Percentiles rank a stretch among this genome's conserved stretches.
Conservation (phyloP, 371 early-diverging fungal genomes). For the Haplosporangium sp. region DNA sequence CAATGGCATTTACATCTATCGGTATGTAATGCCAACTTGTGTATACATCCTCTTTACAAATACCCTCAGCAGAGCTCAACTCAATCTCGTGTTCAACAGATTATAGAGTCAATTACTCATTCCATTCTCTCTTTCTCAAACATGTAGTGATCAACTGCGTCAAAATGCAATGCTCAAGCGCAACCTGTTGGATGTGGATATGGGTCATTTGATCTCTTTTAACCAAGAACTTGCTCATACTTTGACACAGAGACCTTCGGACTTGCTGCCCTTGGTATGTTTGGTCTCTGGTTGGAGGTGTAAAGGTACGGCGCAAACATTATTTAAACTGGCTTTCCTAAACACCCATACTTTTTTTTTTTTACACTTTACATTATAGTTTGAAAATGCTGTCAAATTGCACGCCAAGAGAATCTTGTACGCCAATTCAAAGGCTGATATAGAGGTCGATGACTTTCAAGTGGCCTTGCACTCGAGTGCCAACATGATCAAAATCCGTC, state of each 20-base stretch:
- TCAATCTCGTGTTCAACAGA: neutral
- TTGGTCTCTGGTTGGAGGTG: no score
- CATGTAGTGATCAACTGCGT: conserved; percentile 88
- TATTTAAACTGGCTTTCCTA: neutral
- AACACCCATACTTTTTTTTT: neutral
- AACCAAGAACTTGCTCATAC: conserved; percentile 87
- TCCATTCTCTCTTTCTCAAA: conserved; percentile 4
- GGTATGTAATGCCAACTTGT: conserved; percentile 54
- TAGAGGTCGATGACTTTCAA: conserved; percentile 79
- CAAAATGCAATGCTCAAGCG: conserved; percentile 83
- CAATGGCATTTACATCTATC: conserved; percentile 82
- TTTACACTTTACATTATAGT: conserved; percentile 59
- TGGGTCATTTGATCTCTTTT: conserved; percentile 84
- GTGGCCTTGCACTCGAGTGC: conserved; percentile 87
- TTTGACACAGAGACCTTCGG: conserved; percentile 81
- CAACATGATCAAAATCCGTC: conserved; percentile 87
- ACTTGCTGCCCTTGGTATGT: conserved; percentile 83
- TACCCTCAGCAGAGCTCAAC: no score
- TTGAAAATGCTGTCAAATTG: conserved; percentile 86
- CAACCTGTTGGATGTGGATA: conserved; percentile 85
- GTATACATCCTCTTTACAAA: no score
- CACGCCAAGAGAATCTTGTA: conserved; percentile 76
- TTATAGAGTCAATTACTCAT: neutral
- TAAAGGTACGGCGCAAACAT: no score
- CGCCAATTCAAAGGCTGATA: conserved; percentile 61